Base-by-base conservation (phyloP, 139 green algal genomes). In the Marvania coccoides region DNA sequence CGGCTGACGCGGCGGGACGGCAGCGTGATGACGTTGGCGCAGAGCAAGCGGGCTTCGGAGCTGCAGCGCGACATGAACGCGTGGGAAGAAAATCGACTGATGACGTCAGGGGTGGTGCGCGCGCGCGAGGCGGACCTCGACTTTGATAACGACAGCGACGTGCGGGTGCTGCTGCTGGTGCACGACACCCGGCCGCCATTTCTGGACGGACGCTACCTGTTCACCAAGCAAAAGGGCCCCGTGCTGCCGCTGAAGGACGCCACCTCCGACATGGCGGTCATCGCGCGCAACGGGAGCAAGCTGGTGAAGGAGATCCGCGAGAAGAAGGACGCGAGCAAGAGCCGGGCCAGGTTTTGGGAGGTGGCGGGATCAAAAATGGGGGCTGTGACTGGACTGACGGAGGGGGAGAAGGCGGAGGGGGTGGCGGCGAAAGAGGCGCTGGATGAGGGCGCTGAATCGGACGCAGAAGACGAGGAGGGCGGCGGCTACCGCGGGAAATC, bases 161-260 rank as follows among this genome's bases (percentile, higher is more conserved):
- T 81, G 38, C 74, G 87, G 2, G 83, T 91, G 54, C 65, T 97
- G 58, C 86, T 99, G 76, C 76, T 98, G 46, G 92, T 98, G 56
- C 94, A 98, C 71, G 93, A 98, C 81, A 95, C 91, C 39, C 90
- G 91, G 75, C 94, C 94, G 34, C 93, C 94, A 12, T 99, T 99
- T 78, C 77, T 99, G 58, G 86, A 95, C 34, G 92, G 91, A n/a
- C 75, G 87, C 31, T 75, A 83, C 8, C 47, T 94, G n/a, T 91
- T 90, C 75, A 92, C 84, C 61, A 96, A 91, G 80, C 82, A 95
- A 74, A 77, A 73, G 46, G 84, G 92, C 46, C 81, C 91, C 24
- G 85, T 97, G 42, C 79, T 97, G 76, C 93, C 94, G 2, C 66
- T 98, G 26, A 91, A 92, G 69, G 94, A 98, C 73, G 78, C 91